Percentiles rank a stretch among this genome's conserved stretches.
phyloP scores from a whole-genome alignment of 176 grass and related monocot genomes.

The Oryza glumipatula region DNA sequence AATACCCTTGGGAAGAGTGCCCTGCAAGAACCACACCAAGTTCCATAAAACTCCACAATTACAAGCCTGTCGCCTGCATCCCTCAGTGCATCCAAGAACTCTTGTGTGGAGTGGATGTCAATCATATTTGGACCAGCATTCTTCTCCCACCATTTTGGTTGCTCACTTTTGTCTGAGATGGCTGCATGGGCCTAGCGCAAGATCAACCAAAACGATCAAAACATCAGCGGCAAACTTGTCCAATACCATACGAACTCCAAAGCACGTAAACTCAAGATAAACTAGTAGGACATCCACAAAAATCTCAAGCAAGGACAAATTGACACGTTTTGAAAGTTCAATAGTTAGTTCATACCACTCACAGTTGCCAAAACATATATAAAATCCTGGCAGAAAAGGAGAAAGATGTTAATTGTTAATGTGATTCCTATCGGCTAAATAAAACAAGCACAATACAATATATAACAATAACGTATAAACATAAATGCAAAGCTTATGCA shows the following conservation, averaged over 20 bases:
- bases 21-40: slow-evolving; percentile 95
- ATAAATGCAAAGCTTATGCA: slow-evolving; percentile 4
- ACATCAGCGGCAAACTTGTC: neutral
- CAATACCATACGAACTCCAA: neutral
- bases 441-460: neutral
- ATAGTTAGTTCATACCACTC: neutral
- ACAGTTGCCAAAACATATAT: neutral
- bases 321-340: neutral
- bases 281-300: neutral
- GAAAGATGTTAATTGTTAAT: neutral
- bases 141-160: slow-evolving; percentile 94
- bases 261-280: neutral
- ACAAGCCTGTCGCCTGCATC: slow-evolving; percentile 82
- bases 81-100: slow-evolving; percentile 84
- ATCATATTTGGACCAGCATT: slow-evolving; percentile 89
- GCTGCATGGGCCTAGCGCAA: slow-evolving; percentile 55
- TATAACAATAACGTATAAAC: neutral
- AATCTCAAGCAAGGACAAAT: neutral
- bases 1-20: slow-evolving; percentile 92
- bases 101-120: slow-evolving; percentile 90
- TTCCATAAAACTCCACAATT: slow-evolving; percentile 88
- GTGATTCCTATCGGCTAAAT: slow-evolving; percentile 1
- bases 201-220: slow-evolving; percentile 51
- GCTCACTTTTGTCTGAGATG: slow-evolving; percentile 40
- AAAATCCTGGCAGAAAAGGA: neutral